phyloP scores from a whole-genome alignment of 2,329 filamentous ascomycete genomes.

The Tolypocladium album region DNA sequence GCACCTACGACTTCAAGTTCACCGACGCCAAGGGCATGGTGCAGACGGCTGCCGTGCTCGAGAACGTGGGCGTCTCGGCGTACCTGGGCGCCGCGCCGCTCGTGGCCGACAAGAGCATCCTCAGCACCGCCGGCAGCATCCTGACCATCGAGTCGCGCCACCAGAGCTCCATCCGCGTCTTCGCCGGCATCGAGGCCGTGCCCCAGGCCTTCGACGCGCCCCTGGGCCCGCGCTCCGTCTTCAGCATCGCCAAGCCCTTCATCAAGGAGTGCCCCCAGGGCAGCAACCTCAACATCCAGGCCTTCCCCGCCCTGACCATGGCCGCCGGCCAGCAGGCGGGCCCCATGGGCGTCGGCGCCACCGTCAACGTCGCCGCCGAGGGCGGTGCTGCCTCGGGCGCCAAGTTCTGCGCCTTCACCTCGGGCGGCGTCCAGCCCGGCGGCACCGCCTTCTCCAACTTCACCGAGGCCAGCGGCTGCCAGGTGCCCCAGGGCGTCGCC shows the following conservation, averaged over 20 bases:
- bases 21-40: constrained; percentile 58
- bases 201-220: constrained; percentile 62
- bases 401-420: constrained; percentile 56
- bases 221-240: constrained; percentile 57
- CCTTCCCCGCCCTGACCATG: constrained; percentile 48
- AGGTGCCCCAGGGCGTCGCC: constrained; percentile 48
- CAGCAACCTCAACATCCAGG: constrained; percentile 51
- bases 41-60: constrained; percentile 56
- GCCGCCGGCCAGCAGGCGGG: constrained; percentile 29
- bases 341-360: constrained; percentile 20
- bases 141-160: constrained; percentile 65
- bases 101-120: constrained; percentile 46
- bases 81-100: constrained; percentile 62
- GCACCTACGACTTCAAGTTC: constrained; percentile 63
- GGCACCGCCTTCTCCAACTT: constrained; percentile 52
- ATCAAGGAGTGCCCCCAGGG: constrained; percentile 59
- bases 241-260: constrained; percentile 63
- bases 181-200: constrained; percentile 45
- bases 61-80: constrained; percentile 64
- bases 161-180: constrained; percentile 59
- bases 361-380: constrained; percentile 33
- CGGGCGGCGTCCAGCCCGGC: constrained; percentile 42
- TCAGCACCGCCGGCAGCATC: constrained; percentile 58
- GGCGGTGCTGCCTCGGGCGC: constrained; percentile 32
- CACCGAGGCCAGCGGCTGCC: constrained; percentile 39